These are phyloP conservation scores for Neospora caninum DNA, from an alignment of 169 alveolate species.

Conservation along the genomic window DNA sequence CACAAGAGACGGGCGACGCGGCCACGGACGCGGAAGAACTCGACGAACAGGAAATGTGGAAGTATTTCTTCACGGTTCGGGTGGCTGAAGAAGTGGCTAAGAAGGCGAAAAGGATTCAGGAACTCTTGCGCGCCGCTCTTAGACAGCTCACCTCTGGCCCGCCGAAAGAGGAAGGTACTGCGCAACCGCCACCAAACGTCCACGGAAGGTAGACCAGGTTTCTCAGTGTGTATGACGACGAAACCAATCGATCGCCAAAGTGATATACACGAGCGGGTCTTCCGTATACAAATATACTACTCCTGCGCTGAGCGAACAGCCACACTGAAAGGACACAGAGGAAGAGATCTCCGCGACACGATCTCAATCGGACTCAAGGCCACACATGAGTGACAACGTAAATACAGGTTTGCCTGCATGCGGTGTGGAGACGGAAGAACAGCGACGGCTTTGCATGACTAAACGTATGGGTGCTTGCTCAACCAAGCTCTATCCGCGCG, in stretches of 20 bases:
- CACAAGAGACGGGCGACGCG: background rate
- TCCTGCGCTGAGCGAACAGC: too few relatives aligned
- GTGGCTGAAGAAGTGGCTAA: background rate
- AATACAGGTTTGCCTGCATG: too few relatives aligned
- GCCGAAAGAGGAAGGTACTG: background rate
- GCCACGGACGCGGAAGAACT: background rate
- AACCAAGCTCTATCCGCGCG: too few relatives aligned
- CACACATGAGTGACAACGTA: too few relatives aligned
- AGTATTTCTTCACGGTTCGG: background rate
- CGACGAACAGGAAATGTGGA: slow-evolving; percentile 29
- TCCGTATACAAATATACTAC: too few relatives aligned
- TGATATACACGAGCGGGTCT: background rate
- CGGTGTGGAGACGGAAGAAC: too few relatives aligned
- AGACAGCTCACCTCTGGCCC: background rate
- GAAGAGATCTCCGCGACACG: too few relatives aligned
- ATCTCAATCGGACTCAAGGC: too few relatives aligned
- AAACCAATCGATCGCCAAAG: too few relatives aligned
- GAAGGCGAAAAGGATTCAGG: background rate
- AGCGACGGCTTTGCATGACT: too few relatives aligned
- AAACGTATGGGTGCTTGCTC: too few relatives aligned
- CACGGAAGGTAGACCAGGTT: background rate
- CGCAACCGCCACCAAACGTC: background rate
- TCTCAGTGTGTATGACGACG: background rate
- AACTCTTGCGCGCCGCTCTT: slow-evolving; percentile 4
- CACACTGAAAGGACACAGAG: too few relatives aligned